Base-by-base conservation (phyloP, 192 early-diverging fungal species). In the Coemansia sp. region DNA sequence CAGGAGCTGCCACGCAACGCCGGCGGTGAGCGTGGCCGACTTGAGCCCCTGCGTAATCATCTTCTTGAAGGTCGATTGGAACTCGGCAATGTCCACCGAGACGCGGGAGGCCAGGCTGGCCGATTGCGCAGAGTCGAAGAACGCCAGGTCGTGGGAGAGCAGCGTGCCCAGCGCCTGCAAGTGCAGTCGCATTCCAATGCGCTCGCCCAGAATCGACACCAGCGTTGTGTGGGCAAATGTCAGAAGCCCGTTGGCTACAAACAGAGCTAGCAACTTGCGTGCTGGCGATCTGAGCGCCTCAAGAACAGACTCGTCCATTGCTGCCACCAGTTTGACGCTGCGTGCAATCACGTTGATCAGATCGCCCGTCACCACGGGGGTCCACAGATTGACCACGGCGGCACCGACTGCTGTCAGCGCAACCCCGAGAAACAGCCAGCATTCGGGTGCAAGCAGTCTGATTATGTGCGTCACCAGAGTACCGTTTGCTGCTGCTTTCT, bases 161-260 rank as follows among this genome's bases (percentile, higher is more conserved):
- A 90, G 82, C 41, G 85, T 71, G 0, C 66, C 49, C 63, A 88
- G 84, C 5, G 87, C 74, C 40, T 73, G 73, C 19, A 58, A n/a
- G 22, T 84, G 84, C 59, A 90, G 68, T 8, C 88, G 82, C 48
- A 65, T 42, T 3, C 85, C 85, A 0, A 90, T 66, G n/a, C 84
- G 82, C 68, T 88, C 88, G 48, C 88, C 88, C 63, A 90, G 77
- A 2, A 77, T 63, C 6, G 87, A 72, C 9, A 88, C 87, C 61
- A 90, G 74, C 18, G 85, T 72, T n/a, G 88, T 87, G 61, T 90
- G 88, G 1, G 78, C 79, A 72, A 85, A 85, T 26, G 88, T 87
- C 63, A 90, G 74, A 22, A 71, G 78, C 26, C 85, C 89, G 67
- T 90, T 85, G 41, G 82, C 78, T 8, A 80, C 64, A 18, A 88